Percentiles rank a stretch among this genome's conserved stretches.
phyloP scores from a whole-genome alignment of 768 basidiomycete species.

The Rhodotorula diobovata region DNA sequence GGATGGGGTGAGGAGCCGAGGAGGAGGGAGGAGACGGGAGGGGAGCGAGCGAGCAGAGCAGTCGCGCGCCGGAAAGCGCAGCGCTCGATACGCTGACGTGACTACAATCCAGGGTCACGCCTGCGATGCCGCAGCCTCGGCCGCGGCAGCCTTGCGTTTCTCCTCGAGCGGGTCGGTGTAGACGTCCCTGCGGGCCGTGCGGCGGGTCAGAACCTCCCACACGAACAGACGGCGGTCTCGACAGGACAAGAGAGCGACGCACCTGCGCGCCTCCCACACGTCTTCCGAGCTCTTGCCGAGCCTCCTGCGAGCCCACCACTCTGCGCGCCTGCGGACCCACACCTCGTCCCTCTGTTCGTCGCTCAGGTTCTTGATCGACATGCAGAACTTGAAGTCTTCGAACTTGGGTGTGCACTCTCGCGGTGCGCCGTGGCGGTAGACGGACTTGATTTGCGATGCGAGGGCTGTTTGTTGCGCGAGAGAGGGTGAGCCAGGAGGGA shows the following conservation, averaged over 20 bases:
- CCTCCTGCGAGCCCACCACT: conserved; percentile 86
- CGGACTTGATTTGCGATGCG: conserved; percentile 69
- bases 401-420: conserved; percentile 69
- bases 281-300: conserved; percentile 81
- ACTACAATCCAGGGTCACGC: neutral
- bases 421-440: conserved; percentile 79
- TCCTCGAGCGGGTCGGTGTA: conserved; percentile 25
- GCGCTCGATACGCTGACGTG: neutral
- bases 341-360: conserved; percentile 71
- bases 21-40: too few species aligned
- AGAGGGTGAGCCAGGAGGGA: too few species aligned
- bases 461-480: conserved; percentile 55
- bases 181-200: neutral
- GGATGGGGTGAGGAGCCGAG: too few species aligned
- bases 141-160: neutral
- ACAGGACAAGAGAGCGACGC: conserved; percentile 42
- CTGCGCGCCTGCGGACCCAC: conserved; percentile 81
- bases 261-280: conserved; percentile 86
- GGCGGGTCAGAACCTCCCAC: neutral
- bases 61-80: too few species aligned
- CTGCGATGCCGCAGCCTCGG: neutral
- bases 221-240: too few species aligned
- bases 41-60: too few species aligned
- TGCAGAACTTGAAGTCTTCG: conserved; percentile 92
- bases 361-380: conserved; percentile 71